These are phyloP conservation scores for Trifolium repens DNA, from an alignment of 306 rosid species.

Conservation along the genomic window DNA sequence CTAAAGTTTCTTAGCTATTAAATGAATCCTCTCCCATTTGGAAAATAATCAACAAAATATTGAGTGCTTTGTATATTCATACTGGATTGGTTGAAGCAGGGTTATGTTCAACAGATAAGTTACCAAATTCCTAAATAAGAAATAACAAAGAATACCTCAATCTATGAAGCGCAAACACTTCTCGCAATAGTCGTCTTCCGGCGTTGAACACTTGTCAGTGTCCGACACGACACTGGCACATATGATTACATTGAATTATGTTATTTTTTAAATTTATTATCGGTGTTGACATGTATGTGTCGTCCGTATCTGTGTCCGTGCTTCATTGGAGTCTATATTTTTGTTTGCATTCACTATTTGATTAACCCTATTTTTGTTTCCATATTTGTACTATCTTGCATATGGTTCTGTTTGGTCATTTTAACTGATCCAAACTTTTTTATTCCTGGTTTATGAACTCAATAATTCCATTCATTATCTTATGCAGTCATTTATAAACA, in stretches of 20 bases:
- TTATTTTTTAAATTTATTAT: too few relatives aligned
- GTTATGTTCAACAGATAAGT: slow-evolving; percentile 6
- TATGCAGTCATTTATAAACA: background rate
- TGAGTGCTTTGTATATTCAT: slow-evolving; percentile 27
- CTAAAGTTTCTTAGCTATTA: slow-evolving; percentile 18
- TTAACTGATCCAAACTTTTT: slow-evolving; percentile 24
- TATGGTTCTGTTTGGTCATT: slow-evolving; percentile 6
- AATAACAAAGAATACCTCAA: too few relatives aligned
- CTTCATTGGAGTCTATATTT: too few relatives aligned
- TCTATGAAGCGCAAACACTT: too few relatives aligned
- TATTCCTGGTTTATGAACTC: slow-evolving; percentile 21
- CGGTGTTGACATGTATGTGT: too few relatives aligned
- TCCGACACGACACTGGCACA: too few relatives aligned
- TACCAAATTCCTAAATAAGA: background rate
- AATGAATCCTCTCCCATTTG: background rate
- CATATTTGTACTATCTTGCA: slow-evolving; percentile 5
- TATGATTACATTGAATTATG: too few relatives aligned
- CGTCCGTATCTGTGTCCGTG: too few relatives aligned
- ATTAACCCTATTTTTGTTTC: too few relatives aligned
- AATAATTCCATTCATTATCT: slow-evolving; percentile 7
- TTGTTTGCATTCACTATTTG: background rate
- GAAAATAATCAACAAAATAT: slow-evolving; percentile 34
- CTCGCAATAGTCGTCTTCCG: too few relatives aligned
- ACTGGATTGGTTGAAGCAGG: slow-evolving; percentile 28
- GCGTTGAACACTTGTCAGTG: too few relatives aligned